Evolutionary conservation across 164 flowering plant genomes (phyloP), one percentile per base, ranked within the genome.

Genomic region (Echeveria elegans): DNA sequence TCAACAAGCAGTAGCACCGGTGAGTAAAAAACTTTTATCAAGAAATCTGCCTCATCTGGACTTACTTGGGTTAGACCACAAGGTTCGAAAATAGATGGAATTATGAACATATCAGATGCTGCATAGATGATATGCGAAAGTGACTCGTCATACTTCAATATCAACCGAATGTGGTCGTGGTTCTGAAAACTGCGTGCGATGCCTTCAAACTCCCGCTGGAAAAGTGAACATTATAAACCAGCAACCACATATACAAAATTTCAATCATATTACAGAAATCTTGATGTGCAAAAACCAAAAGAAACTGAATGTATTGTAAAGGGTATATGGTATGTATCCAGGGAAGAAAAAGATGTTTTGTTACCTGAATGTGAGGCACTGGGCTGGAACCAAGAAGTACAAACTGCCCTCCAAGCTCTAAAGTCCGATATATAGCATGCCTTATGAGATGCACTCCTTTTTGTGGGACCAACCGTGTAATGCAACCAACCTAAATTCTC

Each of bases 311-410:
- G 38, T 24, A 21, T 61, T 5, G 36, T 18, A 31, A 31, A 16
- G 21, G 24, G n/a, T 18, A 26, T 26, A 65, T 10, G n/a, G 30
- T n/a, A 43, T n/a, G 45, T 38, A 45, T 32, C 26, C 8, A 23
- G 24, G 23, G 8, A 23, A 19, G n/a, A 48, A 48, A n/a, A n/a
- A 48, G 23, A 7, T 48, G 16, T 43, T 48, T 19, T 52, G n/a
- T 74, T 76, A 84, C 98, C 86, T 89, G 97, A 75, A 94, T 94
- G 77, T 94, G 88, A 21, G 86, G 80, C 60, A 94, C 90, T 5
- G 98, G 98, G 76, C 98, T 94, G 66, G 98, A 91, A 74, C 98
- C 98, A 71, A 94, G 83, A 69, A 94, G 96, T 64, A 94, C 81
- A 83, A 91, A 94, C 70, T 94, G 98, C 67, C 98, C 98, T 66